These are phyloP conservation scores for Rosa persica DNA, from an alignment of 306 rosid species.

Conservation along the genomic window DNA sequence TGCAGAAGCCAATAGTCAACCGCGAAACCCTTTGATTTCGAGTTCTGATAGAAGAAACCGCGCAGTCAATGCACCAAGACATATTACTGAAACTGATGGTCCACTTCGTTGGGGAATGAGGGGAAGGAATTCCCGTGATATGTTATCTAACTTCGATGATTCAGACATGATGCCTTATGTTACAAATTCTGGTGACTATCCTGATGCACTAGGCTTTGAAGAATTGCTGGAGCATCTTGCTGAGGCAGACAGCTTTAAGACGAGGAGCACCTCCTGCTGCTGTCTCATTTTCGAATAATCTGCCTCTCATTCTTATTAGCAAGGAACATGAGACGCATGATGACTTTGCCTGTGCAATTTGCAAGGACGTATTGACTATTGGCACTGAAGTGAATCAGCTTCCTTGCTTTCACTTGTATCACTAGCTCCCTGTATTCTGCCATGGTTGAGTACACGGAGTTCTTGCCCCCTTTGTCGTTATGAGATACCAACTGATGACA, in stretches of 20 bases:
- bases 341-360: constrained; percentile 73
- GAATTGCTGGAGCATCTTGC: constrained; percentile 74
- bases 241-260: constrained; percentile 66
- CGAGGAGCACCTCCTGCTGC: constrained; percentile 94
- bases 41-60: constrained; percentile 39
- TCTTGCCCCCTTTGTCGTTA: constrained; percentile 93
- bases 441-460: constrained; percentile 85
- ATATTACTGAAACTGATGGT: constrained; percentile 52
- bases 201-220: constrained; percentile 64
- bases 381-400: constrained; percentile 73
- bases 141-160: constrained; percentile 41
- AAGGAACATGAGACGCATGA: constrained; percentile 66
- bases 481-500: constrained; percentile 94
- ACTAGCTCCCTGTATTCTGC: constrained; percentile 69
- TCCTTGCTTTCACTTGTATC: constrained; percentile 90
- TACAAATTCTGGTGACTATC: constrained; percentile 59
- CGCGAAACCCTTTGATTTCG: constrained; percentile 42
- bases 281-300: constrained; percentile 46
- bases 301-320: constrained; percentile 56
- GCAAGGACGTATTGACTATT: constrained; percentile 65
- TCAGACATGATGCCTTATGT: constrained; percentile 43
- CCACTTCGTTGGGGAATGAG: constrained; percentile 36
- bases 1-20: constrained; percentile 38
- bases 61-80: constrained; percentile 36
- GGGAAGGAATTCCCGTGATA: constrained; percentile 32